phyloP scores from a whole-genome alignment of 805 yeast species.

The Hanseniaspora vineae region DNA sequence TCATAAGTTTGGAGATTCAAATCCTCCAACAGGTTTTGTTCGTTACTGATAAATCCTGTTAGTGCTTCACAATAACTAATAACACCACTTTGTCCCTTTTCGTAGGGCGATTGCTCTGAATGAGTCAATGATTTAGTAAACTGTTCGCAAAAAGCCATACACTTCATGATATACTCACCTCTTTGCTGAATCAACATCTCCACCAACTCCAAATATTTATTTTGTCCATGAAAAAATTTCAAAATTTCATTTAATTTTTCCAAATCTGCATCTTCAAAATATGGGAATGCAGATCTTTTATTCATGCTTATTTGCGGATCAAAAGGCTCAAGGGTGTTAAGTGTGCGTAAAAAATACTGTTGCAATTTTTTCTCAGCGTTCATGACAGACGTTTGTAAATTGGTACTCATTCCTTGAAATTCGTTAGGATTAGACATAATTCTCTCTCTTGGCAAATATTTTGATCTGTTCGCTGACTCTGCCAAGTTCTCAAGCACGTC shows the following conservation, averaged over 20 bases:
- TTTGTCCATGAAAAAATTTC: conserved; percentile 30
- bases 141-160: conserved; percentile 34
- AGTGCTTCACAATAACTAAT: conserved; percentile 40
- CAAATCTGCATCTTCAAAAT: conserved; percentile 24
- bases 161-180: conserved; percentile 27
- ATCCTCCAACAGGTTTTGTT: conserved; percentile 33
- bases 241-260: conserved; percentile 30
- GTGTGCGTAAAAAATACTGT: conserved; percentile 33
- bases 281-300: conserved; percentile 30
- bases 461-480: conserved; percentile 11
- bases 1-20: conserved; percentile 18
- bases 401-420: conserved; percentile 56
- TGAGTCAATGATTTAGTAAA: conserved; percentile 29
- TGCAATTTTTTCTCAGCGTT: conserved; percentile 45
- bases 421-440: conserved; percentile 15
- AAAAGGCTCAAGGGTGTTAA: conserved; percentile 30
- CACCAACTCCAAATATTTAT: conserved; percentile 20
- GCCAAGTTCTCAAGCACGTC: conserved; percentile 32
- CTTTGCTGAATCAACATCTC: conserved; percentile 32
- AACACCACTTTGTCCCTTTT: conserved; percentile 50
- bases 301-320: conserved; percentile 32
- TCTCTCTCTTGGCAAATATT: background rate
- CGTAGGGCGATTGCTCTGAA: conserved; percentile 37
- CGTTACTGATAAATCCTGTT: conserved; percentile 35
- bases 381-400: conserved; percentile 41